phyloP scores from a whole-genome alignment of 2,329 filamentous ascomycete species.

The Cladosporium halotolerans region DNA sequence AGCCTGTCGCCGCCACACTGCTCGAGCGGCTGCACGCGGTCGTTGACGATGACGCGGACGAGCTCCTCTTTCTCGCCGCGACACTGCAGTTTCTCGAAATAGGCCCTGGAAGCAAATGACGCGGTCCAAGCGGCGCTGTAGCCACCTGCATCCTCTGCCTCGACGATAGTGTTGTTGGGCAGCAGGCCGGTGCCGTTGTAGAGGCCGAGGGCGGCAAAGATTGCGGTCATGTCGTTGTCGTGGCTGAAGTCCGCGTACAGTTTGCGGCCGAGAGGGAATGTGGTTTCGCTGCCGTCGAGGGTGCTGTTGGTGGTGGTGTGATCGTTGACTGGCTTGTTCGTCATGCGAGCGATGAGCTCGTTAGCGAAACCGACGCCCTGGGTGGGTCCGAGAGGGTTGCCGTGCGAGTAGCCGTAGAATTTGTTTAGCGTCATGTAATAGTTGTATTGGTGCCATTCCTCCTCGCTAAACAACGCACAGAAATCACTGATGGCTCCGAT shows the following conservation, averaged over 20 bases:
- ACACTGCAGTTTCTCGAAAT: slow-evolving; percentile 83
- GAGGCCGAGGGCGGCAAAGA: slow-evolving; percentile 71
- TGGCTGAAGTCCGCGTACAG: slow-evolving; percentile 90
- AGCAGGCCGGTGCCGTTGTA: slow-evolving; percentile 59
- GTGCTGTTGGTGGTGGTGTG: slow-evolving; percentile 72
- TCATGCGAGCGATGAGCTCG: slow-evolving; percentile 78
- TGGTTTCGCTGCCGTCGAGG: slow-evolving; percentile 58
- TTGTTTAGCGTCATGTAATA: slow-evolving; percentile 73
- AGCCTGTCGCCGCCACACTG: slow-evolving; percentile 63
- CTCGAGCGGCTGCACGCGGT: slow-evolving; percentile 66
- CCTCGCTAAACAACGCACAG: slow-evolving; percentile 68
- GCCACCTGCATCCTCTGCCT: slow-evolving; percentile 52
- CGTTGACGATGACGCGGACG: slow-evolving; percentile 77
- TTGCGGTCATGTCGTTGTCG: slow-evolving; percentile 76
- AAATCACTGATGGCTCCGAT: slow-evolving; percentile 58
- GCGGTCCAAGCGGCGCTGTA: slow-evolving; percentile 74
- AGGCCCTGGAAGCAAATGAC: slow-evolving; percentile 73
- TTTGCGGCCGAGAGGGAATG: slow-evolving; percentile 62
- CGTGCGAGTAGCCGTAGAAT: slow-evolving; percentile 74
- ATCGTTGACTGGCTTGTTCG: slow-evolving; percentile 61
- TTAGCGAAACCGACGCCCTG: slow-evolving; percentile 85
- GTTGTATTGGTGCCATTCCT: slow-evolving; percentile 75
- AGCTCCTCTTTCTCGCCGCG: slow-evolving; percentile 55
- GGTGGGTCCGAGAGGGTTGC: slow-evolving; percentile 71
- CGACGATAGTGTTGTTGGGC: slow-evolving; percentile 40